phyloP scores from a whole-genome alignment of 2,329 filamentous ascomycete genomes.

The Penicillium occitanis region DNA sequence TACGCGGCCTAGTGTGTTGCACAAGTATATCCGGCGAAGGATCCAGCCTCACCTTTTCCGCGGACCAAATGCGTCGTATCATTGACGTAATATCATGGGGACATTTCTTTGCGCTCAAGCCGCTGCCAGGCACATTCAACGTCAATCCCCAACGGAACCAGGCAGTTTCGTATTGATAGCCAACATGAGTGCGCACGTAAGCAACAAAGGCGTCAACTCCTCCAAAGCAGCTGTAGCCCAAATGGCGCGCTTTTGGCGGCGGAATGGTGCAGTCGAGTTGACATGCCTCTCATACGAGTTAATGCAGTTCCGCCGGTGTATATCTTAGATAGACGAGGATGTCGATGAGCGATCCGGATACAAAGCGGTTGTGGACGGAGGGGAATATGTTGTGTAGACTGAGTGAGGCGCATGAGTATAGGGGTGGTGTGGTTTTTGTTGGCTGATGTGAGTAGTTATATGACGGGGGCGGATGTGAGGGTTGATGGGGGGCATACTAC shows the following conservation, averaged over 20 bases:
- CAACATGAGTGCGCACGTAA: neutral
- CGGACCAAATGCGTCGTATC: neutral
- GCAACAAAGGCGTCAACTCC: neutral
- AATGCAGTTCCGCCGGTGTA: neutral
- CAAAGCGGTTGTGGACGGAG: neutral
- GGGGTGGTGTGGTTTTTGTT: neutral
- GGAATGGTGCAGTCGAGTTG: too few species aligned
- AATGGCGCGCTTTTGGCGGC: neutral
- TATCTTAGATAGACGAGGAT: neutral
- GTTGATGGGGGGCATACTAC: neutral
- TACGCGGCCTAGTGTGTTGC: too few species aligned
- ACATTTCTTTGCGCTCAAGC: neutral
- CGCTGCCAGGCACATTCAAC: neutral
- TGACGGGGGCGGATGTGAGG: neutral
- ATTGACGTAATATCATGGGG: neutral
- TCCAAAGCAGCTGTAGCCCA: neutral
- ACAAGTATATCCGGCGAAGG: neutral
- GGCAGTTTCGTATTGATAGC: neutral
- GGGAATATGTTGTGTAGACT: neutral
- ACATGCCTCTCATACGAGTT: too few species aligned
- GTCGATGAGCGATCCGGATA: neutral
- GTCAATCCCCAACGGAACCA: neutral
- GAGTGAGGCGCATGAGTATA: neutral
- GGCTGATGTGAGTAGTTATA: neutral
- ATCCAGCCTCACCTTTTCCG: neutral